Conservation (phyloP, 2,329 filamentous ascomycete genomes). For the Monosporascus sp. region DNA sequence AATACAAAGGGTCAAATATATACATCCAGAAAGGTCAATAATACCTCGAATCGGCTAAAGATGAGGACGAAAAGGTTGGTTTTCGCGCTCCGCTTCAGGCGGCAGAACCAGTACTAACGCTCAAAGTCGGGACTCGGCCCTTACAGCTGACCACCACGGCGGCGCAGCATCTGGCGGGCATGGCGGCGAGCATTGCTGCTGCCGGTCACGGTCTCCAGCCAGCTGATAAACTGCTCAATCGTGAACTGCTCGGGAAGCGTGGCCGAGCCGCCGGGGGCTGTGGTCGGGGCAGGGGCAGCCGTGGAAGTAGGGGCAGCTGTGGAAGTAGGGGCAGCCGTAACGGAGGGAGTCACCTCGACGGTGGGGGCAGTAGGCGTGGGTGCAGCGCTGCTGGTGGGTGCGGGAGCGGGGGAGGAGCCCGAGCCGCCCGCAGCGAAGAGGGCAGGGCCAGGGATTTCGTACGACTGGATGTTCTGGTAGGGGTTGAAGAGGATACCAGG, state of each 20-base stretch:
- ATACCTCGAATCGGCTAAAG: not conserved
- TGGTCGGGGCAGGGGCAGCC: constrained; percentile 1
- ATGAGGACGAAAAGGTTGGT: not conserved
- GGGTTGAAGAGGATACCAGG: constrained; percentile 17
- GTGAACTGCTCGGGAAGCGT: not conserved
- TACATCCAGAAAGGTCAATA: not conserved
- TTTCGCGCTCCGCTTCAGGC: not conserved
- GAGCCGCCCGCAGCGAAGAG: not conserved
- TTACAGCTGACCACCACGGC: not conserved
- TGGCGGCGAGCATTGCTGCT: constrained; percentile 4
- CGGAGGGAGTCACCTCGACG: constrained; percentile 1
- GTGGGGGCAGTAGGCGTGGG: constrained; percentile 2
- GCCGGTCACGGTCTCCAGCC: not conserved
- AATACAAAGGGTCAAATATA: not conserved
- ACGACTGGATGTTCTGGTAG: constrained; percentile 13
- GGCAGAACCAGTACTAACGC: not conserved
- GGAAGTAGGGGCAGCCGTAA: constrained; percentile 4
- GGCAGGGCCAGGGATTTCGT: constrained; percentile 8
- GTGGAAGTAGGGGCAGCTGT: constrained; percentile 3
- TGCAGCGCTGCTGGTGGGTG: not conserved
- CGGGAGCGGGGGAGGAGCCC: not conserved
- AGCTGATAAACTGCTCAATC: not conserved
- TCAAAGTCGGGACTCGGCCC: too few relatives aligned
- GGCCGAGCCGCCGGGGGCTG: not conserved
- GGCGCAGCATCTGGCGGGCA: constrained; percentile 7